Percentiles rank a stretch among this genome's conserved stretches.
phyloP scores from a whole-genome alignment of 1,284 basidiomycete species.

The Boletus calvinii region DNA sequence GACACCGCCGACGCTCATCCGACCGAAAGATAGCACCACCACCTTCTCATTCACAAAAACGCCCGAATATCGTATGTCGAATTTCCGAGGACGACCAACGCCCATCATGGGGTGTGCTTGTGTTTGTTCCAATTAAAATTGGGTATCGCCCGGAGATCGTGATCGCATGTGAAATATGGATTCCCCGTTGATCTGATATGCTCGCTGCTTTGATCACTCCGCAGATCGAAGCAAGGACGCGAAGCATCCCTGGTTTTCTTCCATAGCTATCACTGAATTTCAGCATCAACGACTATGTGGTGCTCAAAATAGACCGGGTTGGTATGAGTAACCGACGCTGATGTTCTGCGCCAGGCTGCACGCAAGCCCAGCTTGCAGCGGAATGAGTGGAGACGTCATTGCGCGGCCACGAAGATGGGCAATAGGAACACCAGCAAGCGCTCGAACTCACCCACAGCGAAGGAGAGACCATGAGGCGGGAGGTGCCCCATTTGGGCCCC shows the following conservation, averaged over 20 bases:
- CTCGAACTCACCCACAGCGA: slow-evolving; percentile 2
- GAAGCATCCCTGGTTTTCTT: slow-evolving; percentile 15
- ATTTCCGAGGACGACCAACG: slow-evolving; percentile 29
- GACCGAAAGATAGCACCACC: not conserved
- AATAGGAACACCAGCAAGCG: not conserved
- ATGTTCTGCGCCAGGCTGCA: not conserved
- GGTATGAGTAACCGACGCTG: not conserved
- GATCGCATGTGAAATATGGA: slow-evolving; percentile 6
- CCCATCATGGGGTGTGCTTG: not conserved
- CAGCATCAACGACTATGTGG: slow-evolving; percentile 9
- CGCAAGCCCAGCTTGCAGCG: not conserved
- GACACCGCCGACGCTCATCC: not conserved
- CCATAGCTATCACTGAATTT: slow-evolving; percentile 32
- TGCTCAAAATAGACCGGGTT: not conserved
- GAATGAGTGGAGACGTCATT: slow-evolving; percentile 1
- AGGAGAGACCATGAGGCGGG: slow-evolving; percentile 21
- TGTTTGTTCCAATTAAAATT: not conserved
- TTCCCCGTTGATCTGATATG: slow-evolving; percentile 21
- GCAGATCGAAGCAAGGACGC: slow-evolving; percentile 25
- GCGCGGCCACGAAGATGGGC: not conserved
- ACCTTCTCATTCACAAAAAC: slow-evolving; percentile 10
- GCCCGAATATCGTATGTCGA: slow-evolving; percentile 9
- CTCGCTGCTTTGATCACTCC: slow-evolving; percentile 20
- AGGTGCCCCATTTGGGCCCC: not conserved
- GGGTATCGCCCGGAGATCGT: slow-evolving; percentile 5